Evolutionary conservation across 2,329 filamentous ascomycete genomes (phyloP).

Genomic region (Didymella pinodella): DNA sequence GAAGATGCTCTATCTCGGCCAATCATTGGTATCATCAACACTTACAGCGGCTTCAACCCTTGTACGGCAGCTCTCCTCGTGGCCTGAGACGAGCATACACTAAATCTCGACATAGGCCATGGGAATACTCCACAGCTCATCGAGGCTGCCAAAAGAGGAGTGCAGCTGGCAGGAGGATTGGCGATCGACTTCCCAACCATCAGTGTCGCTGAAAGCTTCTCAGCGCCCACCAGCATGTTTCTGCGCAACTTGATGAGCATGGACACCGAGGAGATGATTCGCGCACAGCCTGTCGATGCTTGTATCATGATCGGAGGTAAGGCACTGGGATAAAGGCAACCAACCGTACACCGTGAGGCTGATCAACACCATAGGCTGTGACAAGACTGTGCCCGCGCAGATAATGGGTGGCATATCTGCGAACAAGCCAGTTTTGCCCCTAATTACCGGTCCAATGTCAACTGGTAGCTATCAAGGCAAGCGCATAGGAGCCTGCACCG

Average conservation of each 20-base stretch:
- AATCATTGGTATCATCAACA: slow-evolving; percentile 79
- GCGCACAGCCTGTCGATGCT: slow-evolving; percentile 73
- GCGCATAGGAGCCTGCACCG: slow-evolving; percentile 75
- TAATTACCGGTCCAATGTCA: slow-evolving; percentile 79
- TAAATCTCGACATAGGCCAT: slow-evolving; percentile 56
- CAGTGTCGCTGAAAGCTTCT: slow-evolving; percentile 73
- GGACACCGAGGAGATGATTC: slow-evolving; percentile 82
- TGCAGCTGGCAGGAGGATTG: slow-evolving; percentile 71
- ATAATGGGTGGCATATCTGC: slow-evolving; percentile 79
- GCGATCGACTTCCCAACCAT: slow-evolving; percentile 79
- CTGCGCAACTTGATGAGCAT: slow-evolving; percentile 78
- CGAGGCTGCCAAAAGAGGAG: slow-evolving; percentile 72
- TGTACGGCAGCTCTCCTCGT: slow-evolving; percentile 43
- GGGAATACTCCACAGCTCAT: slow-evolving; percentile 75
- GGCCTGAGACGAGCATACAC: background rate
- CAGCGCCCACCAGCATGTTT: slow-evolving; percentile 77
- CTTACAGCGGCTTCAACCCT: slow-evolving; percentile 75
- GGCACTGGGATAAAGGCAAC: background rate
- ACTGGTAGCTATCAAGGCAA: slow-evolving; percentile 71
- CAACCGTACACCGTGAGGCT: background rate
- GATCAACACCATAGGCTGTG: slow-evolving; percentile 64
- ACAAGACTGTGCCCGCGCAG: slow-evolving; percentile 77
- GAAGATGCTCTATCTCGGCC: slow-evolving; percentile 74
- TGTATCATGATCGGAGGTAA: slow-evolving; percentile 71
- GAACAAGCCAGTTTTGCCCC: slow-evolving; percentile 73